Base-by-base conservation (phyloP, 139 green algal species). In the Chlamydomonas schloesseri region DNA sequence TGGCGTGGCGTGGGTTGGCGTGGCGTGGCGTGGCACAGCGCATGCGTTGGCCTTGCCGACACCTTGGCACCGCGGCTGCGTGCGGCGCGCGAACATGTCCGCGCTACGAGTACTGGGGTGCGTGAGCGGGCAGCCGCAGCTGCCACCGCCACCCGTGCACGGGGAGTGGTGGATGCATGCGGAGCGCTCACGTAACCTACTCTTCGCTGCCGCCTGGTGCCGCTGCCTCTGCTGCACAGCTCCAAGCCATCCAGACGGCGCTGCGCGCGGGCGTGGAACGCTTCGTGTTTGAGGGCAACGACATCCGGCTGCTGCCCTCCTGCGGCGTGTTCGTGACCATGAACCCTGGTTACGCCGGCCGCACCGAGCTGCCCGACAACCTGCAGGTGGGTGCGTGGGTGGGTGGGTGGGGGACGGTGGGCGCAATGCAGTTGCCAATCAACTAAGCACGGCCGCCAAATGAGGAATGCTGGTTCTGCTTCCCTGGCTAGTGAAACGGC, bases 301-400 rank as follows among this genome's bases (percentile, higher is more conserved):
- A 94, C 71, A 96, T 97, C 14, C 64, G 85, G 28, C 88, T 97
- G 34, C 57, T 94, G 53, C 89, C 91, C 36, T 93, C 91, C 0
- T 95, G 88, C 87, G 93, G 91, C 37, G 92, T 96, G 13, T 96
- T 97, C 90, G 95, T 97, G 55, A 98, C 95, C 47, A 97, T 97
- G 94, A 98, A 98, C 89, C 95, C 94, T 1, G 94, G 94, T 50
- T 98, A 98, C 81, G 92, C 95, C 20, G 95, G 94, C 24, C 88
- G 95, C 50, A 96, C 95, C 18, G 95, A 96, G 90, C 91, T 97
- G 76, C 94, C 94, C 23, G 93, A 97, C 87, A 96, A 96, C 85
- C 89, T 97, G 28, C 95, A 96, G 92, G 90, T 87, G 28, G 11
- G 71, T 10, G 13, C n/a, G 26, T 34, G 26, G 11, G 62, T 31